A percentile compares a stretch with the other conserved stretches of the same genome.
These are phyloP conservation scores for Nannochloropsis oceanica DNA, from an alignment of 108 stramenopile genomes.

Conservation along the genomic window DNA sequence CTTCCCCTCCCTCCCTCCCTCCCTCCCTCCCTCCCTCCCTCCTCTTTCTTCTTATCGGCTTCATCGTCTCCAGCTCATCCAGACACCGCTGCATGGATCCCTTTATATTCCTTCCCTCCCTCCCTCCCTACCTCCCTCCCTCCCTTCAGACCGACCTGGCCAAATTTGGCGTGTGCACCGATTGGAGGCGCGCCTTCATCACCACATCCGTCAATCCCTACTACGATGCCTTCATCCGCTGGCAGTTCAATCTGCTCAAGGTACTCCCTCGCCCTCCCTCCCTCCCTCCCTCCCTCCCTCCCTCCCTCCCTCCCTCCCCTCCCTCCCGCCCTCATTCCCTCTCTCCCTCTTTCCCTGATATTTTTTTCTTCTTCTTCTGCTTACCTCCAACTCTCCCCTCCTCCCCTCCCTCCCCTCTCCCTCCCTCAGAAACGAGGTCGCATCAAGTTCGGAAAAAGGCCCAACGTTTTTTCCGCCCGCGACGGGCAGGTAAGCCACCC, in stretches of 20 bases:
- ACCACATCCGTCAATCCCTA: slow-evolving; percentile 91
- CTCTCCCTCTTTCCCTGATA: not conserved
- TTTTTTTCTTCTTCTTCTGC: not conserved
- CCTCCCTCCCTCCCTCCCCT: not conserved
- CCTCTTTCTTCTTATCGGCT: too few relatives aligned
- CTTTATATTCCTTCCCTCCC: not conserved
- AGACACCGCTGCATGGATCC: too few relatives aligned
- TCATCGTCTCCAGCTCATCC: too few relatives aligned
- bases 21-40: not conserved
- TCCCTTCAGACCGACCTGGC: slow-evolving; percentile 48
- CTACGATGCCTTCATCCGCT: slow-evolving; percentile 59
- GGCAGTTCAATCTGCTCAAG: slow-evolving; percentile 58
- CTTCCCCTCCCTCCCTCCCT: not conserved
- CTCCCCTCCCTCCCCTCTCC: not conserved
- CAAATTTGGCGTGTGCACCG: slow-evolving; percentile 71
- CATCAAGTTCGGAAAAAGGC: slow-evolving; percentile 81
- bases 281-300: not conserved
- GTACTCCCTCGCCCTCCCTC: not conserved
- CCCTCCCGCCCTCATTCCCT: not conserved
- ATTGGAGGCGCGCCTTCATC: slow-evolving; percentile 94
- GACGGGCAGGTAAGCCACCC: slow-evolving; percentile 57
- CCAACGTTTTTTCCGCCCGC: slow-evolving; percentile 79
- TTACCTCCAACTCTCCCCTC: not conserved
- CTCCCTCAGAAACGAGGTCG: slow-evolving; percentile 3
- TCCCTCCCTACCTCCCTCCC: not conserved